Percentiles rank a stretch among this genome's conserved stretches.
These are phyloP conservation scores for Cordyceps cicadae DNA, from an alignment of 2,329 filamentous ascomycete genomes.

Conservation along the genomic window DNA sequence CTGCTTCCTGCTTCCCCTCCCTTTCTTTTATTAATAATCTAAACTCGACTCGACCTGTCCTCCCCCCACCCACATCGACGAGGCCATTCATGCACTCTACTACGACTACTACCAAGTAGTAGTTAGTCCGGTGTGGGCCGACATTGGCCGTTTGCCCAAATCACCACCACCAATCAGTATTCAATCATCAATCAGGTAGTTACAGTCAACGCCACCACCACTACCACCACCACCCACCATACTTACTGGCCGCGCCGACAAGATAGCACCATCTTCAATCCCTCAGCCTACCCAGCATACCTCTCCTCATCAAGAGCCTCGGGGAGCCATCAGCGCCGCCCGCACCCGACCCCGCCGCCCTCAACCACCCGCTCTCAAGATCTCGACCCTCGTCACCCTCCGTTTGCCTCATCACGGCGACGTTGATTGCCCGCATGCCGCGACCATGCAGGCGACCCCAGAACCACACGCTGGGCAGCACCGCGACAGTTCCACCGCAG, in stretches of 20 bases:
- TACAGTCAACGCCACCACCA: background rate
- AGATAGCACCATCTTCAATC: background rate
- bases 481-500: background rate
- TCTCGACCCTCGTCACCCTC: no score
- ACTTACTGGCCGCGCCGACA: no score
- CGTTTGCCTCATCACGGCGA: background rate
- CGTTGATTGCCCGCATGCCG: conserved; percentile 7
- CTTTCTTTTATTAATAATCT: background rate
- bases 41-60: background rate
- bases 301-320: no score
- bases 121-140: background rate
- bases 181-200: no score
- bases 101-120: no score
- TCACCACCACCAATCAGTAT: background rate
- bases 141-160: background rate
- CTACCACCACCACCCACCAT: background rate
- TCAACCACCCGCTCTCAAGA: no score
- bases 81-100: background rate
- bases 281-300: background rate
- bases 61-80: background rate
- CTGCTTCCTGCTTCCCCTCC: no score
- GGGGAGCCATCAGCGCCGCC: background rate
- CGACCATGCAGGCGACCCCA: conserved; percentile 4
- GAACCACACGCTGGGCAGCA: background rate
- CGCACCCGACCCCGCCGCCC: no score